Base-by-base conservation (phyloP, 2,329 filamentous ascomycete species). In the Talaromyces sp. region DNA sequence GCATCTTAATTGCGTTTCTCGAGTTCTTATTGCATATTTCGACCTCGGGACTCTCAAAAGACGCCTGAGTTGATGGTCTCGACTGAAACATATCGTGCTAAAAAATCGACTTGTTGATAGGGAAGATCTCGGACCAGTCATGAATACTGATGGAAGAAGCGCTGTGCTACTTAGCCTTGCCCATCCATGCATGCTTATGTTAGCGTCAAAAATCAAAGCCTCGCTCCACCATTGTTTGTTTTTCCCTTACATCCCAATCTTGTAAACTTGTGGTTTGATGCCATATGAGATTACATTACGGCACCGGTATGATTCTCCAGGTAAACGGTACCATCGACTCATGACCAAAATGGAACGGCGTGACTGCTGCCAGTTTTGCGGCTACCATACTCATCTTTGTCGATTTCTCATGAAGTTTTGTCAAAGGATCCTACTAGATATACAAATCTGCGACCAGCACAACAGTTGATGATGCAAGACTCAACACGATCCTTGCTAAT, bases 361-460 rank as follows among this genome's bases (percentile, higher is more conserved):
- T 73, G n/a, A 69, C 69, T 14, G 71, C 70, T 3, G 60, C 70
- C 25, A 67, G 70, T 21, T 66, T 70, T 18, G 68, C 68, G 2
- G 56, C 63, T 2, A 67, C 61, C 7, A 65, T 58, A 18, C 28
- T 71, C 33, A 61, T 63, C 1, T 68, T 72, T 33, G 63, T 72
- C 12, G 70, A 72, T 11, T 68, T 72, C 35, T 67, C 67, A 0
- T 66, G 58, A 46, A 65, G 66, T 3, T n/a, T 72, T 16, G 59
- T 71, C 28, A 55, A 40, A 16, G 67, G 67, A 1, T 58, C 63
- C 1, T 64, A 64, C 12, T 50, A 67, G 9, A 61, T 69, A 2
- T 48, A 59, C 31, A 39, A 8, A 66, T 67, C 64, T 2, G 25
- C 31, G 50, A n/a, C 31, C 25, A 54, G 21, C 7, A 55, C 46